Base-by-base conservation (phyloP, 75 land plant species). In the Adiantum capillusveneris region DNA sequence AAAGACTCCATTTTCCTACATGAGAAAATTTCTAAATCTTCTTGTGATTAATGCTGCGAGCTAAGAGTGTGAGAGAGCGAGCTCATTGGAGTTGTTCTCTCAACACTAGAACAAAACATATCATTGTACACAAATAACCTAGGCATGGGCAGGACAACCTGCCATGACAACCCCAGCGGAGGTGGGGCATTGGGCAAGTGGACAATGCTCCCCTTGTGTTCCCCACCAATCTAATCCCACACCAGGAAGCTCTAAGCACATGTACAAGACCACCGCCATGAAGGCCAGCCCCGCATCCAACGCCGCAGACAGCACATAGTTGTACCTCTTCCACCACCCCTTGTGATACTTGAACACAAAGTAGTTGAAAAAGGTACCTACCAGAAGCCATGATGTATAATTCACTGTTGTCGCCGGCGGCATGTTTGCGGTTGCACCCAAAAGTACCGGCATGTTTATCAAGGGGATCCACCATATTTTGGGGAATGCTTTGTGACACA, bases 221-320 rank as follows among this genome's bases (percentile, higher is more conserved):
- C 76, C 76, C 76, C 76, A 74, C 90, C 92, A 87, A 7, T 43
- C 14, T 16, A 74, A 14, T 6, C 29, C 6, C 25, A 31, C 39
- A 1, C 41, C 17, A 12, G 55, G 27, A 0, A 63, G 0, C 25
- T 73, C 71, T 19, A 83, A 44, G 1, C 72, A 44, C 51, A 80
- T 59, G 53, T 69, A 80, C 43, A 36, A 16, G 0, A 80, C 43
- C 0, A 80, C 69, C 0, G 65, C 87, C 81, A 77, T 69, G 75
- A 86, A 86, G 17, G 84, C 87, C n/a, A 71, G 62, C 0, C 90
- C 87, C 18, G 84, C 87, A 60, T 86, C 90, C 1, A 86, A 37
- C 0, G 72, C 86, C 13, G 78, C 86, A 1, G 89, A 82, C 30
- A 85, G 27, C 6, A 85, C 66, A 53, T 85, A 85, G 65, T 69